A percentile compares a stretch with the other conserved stretches of the same genome.
These are phyloP conservation scores for Mytilinidion resinicola DNA, from an alignment of 495 filamentous ascomycete species.

Conservation along the genomic window DNA sequence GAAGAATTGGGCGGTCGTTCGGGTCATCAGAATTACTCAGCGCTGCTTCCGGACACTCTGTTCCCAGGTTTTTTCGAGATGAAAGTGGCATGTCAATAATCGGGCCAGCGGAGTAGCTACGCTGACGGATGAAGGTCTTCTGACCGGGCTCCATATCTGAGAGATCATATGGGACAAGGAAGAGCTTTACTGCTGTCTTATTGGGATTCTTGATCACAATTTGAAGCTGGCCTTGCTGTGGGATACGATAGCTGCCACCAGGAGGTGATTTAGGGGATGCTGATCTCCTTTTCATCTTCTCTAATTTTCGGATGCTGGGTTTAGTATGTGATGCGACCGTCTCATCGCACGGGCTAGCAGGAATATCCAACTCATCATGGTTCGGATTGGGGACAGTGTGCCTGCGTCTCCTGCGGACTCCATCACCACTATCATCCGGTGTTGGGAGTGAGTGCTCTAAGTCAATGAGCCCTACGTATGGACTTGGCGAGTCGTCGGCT, in stretches of 20 bases:
- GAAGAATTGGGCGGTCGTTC: slow-evolving; percentile 69
- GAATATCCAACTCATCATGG: slow-evolving; percentile 16
- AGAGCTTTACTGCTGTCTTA: slow-evolving; percentile 93
- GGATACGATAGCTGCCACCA: slow-evolving; percentile 88
- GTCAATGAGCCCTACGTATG: slow-evolving; percentile 92
- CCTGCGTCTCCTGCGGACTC: slow-evolving; percentile 43
- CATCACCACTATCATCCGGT: slow-evolving; percentile 39
- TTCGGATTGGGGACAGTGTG: slow-evolving; percentile 24
- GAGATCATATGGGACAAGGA: slow-evolving; percentile 91
- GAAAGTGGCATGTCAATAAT: slow-evolving; percentile 62
- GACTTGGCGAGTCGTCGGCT: slow-evolving; percentile 79
- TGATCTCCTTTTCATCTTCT: slow-evolving; percentile 42
- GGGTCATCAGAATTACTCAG: slow-evolving; percentile 42
- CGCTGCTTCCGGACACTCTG: slow-evolving; percentile 38
- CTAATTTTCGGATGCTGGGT: slow-evolving; percentile 42
- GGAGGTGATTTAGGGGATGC: slow-evolving; percentile 47
- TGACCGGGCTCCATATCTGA: slow-evolving; percentile 91
- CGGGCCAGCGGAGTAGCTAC: slow-evolving; percentile 85
- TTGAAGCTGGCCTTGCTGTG: slow-evolving; percentile 89
- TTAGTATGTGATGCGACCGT: neutral
- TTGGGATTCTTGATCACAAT: slow-evolving; percentile 96
- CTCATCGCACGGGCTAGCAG: neutral
- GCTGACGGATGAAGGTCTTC: slow-evolving; percentile 94
- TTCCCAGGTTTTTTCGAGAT: slow-evolving; percentile 44
- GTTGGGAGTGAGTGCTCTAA: slow-evolving; percentile 67